These are phyloP conservation scores for Russula brevipes DNA, from an alignment of 768 basidiomycete genomes.

Conservation along the genomic window DNA sequence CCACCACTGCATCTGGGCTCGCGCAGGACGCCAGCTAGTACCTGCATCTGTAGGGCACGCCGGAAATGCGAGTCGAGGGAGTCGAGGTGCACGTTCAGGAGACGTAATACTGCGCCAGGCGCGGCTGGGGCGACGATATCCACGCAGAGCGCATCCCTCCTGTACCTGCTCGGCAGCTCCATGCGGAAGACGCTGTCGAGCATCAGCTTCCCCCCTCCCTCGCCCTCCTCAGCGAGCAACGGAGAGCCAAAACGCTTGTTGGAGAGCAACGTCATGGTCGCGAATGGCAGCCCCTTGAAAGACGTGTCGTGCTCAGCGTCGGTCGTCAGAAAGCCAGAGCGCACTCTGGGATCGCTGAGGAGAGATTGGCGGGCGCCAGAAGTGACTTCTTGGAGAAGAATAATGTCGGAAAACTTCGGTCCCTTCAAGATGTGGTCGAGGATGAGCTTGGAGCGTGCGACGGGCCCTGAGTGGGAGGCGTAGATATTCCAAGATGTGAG, in stretches of 20 bases:
- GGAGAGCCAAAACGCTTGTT: neutral
- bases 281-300: neutral
- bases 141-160: conserved; percentile 37
- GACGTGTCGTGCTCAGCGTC: conserved; percentile 7
- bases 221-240: neutral
- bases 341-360: neutral
- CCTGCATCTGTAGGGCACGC: conserved; percentile 27
- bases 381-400: conserved; percentile 4
- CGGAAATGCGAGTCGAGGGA: conserved; percentile 27
- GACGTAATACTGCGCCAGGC: conserved; percentile 29
- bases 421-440: conserved; percentile 1
- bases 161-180: conserved; percentile 24
- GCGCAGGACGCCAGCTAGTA: conserved; percentile 36
- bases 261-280: conserved; percentile 11
- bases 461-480: conserved; percentile 29
- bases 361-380: neutral
- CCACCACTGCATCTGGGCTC: conserved; percentile 40
- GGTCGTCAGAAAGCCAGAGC: neutral
- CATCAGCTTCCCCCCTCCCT: neutral
- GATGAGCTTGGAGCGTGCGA: conserved; percentile 36
- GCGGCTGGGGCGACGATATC: conserved; percentile 32
- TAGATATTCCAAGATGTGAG: conserved; percentile 38
- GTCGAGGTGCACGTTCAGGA: conserved; percentile 40
- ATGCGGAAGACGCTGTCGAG: neutral
- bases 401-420: neutral